Evolutionary conservation across 148 eudicot species (phyloP), one percentile per base, ranked within the genome.

Genomic region (Fagopyrum esculentum): DNA sequence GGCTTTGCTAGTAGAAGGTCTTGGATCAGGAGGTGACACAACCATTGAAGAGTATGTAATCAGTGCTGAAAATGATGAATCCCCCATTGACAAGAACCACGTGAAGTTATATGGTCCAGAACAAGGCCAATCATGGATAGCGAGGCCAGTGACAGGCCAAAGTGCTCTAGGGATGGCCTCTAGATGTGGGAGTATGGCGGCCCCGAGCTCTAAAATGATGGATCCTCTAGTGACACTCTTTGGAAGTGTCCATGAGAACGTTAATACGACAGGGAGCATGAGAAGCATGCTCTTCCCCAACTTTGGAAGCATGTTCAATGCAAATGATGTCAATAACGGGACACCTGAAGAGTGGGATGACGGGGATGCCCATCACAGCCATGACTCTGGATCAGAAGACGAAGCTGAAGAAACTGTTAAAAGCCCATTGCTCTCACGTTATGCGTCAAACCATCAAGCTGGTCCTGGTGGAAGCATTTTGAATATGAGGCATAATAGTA

Each of bases 241-340:
- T 70, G 98, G 97, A n/a, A 93, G 98, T 45, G 89, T 93, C 43
- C 98, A 93, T 15, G 98, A 91, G 83, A 89, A 85, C 73, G 73
- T 85, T 4, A 87, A 85, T 8, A 88, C 85, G 54, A 78, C 75
- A 26, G 94, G 97, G 75, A 88, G 94, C 82, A 89, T 84, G 91
- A 68, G 89, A 30, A 93, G 93, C 81, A 84, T 86, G 77, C 73
- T 91, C 19, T 87, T 90, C 73, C 88, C 98, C 5, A 89, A 82
- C 79, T 89, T 89, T 48, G 95, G 93, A 12, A 93, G 98, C 87
- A 93, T 93, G 97, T 85, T 86, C 70, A 87, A 81, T 75, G 77
- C 83, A 11, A 75, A 73, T 22, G 86, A 50, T 17, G 83, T 85
- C 3, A 86, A 86, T 30, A 81, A 86, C 7, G 77, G 11, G 1